Evolutionary conservation across 164 flowering plant genomes (phyloP).

Genomic region (Buxus sempervirens): DNA sequence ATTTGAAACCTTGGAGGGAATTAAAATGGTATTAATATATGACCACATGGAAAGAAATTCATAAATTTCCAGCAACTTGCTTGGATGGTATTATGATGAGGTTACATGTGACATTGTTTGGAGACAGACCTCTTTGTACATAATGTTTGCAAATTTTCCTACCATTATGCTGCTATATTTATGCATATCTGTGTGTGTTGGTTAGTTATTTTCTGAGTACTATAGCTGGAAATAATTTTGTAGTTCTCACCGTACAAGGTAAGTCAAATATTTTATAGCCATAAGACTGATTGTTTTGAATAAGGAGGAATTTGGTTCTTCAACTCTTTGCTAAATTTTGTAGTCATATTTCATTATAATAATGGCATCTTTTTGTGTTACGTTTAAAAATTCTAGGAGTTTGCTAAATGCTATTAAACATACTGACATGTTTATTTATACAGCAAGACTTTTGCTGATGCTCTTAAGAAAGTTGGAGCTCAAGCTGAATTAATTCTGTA

Average conservation of each 20-base stretch:
- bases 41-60: not conserved
- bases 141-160: not conserved
- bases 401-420: not conserved
- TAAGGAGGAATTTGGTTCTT: not conserved
- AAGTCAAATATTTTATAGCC: no score
- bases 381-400: not conserved
- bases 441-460: slow-evolving; percentile 66
- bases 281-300: not conserved
- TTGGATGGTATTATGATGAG: not conserved
- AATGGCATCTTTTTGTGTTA: not conserved
- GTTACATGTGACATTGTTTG: not conserved
- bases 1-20: not conserved
- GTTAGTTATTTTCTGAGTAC: not conserved
- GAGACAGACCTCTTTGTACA: not conserved
- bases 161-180: not conserved
- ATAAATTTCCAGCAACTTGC: not conserved
- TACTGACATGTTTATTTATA: slow-evolving; percentile 11
- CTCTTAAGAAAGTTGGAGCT: slow-evolving; percentile 62
- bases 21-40: not conserved
- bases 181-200: no score
- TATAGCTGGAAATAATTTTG: not conserved
- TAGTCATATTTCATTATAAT: not conserved
- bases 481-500: slow-evolving; percentile 61
- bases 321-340: not conserved
- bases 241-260: not conserved